phyloP scores from a whole-genome alignment of 805 yeast genomes.

The Myxozyma geophila region DNA sequence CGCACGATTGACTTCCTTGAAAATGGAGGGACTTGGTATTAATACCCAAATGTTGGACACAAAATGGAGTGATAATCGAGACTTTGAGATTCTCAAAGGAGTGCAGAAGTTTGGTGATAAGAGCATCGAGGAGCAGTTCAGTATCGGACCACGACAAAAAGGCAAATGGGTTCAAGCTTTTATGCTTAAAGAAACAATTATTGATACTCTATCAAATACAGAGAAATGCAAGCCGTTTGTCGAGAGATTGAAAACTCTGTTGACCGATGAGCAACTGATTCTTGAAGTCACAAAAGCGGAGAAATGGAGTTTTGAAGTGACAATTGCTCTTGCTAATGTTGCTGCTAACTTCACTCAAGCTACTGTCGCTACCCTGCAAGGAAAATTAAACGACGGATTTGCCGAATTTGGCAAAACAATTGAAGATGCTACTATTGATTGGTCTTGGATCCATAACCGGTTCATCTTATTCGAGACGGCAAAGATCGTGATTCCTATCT shows the following conservation, averaged over 20 bases:
- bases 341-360: slow-evolving; percentile 10
- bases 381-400: slow-evolving; percentile 6
- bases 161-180: slow-evolving; percentile 47
- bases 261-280: slow-evolving; percentile 6
- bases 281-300: slow-evolving; percentile 47
- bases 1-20: slow-evolving; percentile 43
- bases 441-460: slow-evolving; percentile 30
- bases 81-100: slow-evolving; percentile 58
- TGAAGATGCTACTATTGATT: slow-evolving; percentile 1
- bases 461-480: slow-evolving; percentile 24
- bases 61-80: slow-evolving; percentile 60
- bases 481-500: slow-evolving; percentile 19
- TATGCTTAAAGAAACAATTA: slow-evolving; percentile 49
- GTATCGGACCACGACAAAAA: slow-evolving; percentile 41
- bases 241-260: slow-evolving; percentile 33
- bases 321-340: slow-evolving; percentile 32
- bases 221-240: slow-evolving; percentile 38
- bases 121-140: slow-evolving; percentile 35
- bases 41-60: slow-evolving; percentile 17
- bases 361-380: slow-evolving; percentile 11
- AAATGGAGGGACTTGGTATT: slow-evolving; percentile 37
- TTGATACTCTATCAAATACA: slow-evolving; percentile 44
- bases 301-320: slow-evolving; percentile 44
- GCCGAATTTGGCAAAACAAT: not conserved
- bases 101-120: slow-evolving; percentile 50